These are phyloP conservation scores for Macadamia integrifolia DNA, from an alignment of 164 flowering plant species.

Conservation along the genomic window DNA sequence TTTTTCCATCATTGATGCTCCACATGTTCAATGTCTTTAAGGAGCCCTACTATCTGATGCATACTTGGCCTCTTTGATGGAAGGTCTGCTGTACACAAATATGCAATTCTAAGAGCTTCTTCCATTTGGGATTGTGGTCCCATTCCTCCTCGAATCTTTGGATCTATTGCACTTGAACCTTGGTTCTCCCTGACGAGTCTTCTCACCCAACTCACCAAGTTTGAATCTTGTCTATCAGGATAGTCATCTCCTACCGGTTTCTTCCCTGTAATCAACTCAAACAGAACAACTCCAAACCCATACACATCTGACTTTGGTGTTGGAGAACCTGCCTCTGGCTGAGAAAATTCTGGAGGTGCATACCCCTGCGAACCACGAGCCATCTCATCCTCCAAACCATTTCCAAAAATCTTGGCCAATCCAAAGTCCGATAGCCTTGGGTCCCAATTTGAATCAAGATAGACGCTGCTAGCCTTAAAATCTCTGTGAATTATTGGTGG, in stretches of 20 bases:
- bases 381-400: slow-evolving; percentile 44
- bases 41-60: slow-evolving; percentile 91
- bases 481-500: slow-evolving; percentile 79
- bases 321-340: slow-evolving; percentile 28
- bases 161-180: slow-evolving; percentile 54
- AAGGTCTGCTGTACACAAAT: slow-evolving; percentile 81
- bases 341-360: slow-evolving; percentile 56
- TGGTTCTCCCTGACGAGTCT: slow-evolving; percentile 52
- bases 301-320: slow-evolving; percentile 71
- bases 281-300: slow-evolving; percentile 72
- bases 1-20: slow-evolving; percentile 14
- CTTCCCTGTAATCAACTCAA: slow-evolving; percentile 79
- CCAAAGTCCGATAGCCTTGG: slow-evolving; percentile 90
- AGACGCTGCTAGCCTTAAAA: slow-evolving; percentile 76
- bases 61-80: slow-evolving; percentile 82
- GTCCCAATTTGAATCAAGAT: slow-evolving; percentile 62
- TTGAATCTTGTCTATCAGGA: slow-evolving; percentile 43
- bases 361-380: slow-evolving; percentile 56
- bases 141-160: slow-evolving; percentile 47
- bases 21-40: slow-evolving; percentile 72
- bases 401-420: slow-evolving; percentile 58
- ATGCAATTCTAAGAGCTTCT: slow-evolving; percentile 79
- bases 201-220: slow-evolving; percentile 73
- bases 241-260: slow-evolving; percentile 65
- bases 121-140: slow-evolving; percentile 52